Percentiles rank a stretch among this genome's conserved stretches.
These are phyloP conservation scores for Pyricularia sp. DNA, from an alignment of 2,329 filamentous ascomycete species.

Conservation along the genomic window DNA sequence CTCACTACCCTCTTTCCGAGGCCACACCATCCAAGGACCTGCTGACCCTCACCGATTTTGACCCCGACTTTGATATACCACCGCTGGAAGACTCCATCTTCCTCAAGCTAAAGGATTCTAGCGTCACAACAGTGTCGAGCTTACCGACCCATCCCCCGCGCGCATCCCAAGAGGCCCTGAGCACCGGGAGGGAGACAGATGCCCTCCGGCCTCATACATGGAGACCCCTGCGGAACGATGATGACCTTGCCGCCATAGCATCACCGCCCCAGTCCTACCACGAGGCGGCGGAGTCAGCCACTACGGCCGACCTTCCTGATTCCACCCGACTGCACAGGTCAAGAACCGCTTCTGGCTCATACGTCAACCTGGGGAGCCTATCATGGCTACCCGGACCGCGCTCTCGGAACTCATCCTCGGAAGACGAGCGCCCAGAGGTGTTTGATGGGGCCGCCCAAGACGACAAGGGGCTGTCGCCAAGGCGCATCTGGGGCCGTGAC, in stretches of 20 bases:
- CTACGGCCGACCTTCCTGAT: not conserved
- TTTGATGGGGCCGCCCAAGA: not conserved
- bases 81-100: conserved; percentile 42
- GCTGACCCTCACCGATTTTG: conserved; percentile 33
- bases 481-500: conserved; percentile 20
- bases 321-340: not conserved
- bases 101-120: conserved; percentile 20
- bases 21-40: conserved; percentile 19
- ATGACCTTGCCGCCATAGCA: conserved; percentile 23
- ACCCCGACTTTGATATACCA: conserved; percentile 41
- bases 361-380: conserved; percentile 39
- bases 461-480: conserved; percentile 7
- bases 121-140: conserved; percentile 8
- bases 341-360: conserved; percentile 18
- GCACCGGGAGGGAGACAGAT: conserved; percentile 30
- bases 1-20: not conserved
- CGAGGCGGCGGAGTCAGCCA: not conserved
- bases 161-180: not conserved
- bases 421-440: not conserved
- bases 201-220: conserved; percentile 40
- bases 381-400: conserved; percentile 42
- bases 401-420: conserved; percentile 16
- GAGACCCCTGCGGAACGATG: conserved; percentile 36
- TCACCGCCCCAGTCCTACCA: not conserved
- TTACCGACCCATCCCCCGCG: not conserved